Conservation (phyloP, 805 yeast species). For the Ogataea corticis region DNA sequence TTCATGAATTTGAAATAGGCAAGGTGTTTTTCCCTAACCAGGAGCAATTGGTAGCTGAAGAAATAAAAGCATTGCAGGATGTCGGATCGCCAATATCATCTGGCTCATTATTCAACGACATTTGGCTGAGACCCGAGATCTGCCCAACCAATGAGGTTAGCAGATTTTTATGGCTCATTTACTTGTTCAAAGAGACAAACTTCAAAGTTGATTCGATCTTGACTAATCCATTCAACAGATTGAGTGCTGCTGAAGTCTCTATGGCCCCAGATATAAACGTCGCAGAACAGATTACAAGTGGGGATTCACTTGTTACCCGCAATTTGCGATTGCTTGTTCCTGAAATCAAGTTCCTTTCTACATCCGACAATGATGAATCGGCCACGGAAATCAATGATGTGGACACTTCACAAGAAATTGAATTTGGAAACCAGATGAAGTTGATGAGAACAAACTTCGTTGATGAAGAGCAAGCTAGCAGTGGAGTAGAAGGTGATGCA, state of each 20-base stretch:
- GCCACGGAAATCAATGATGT: constrained; percentile 34
- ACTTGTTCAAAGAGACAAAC: constrained; percentile 75
- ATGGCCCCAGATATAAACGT: constrained; percentile 17
- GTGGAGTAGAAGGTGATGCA: constrained; percentile 15
- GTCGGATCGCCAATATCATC: constrained; percentile 14
- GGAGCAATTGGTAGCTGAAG: constrained; percentile 12
- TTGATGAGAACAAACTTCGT: constrained; percentile 38
- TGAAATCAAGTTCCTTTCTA: constrained; percentile 3
- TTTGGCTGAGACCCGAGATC: constrained; percentile 62
- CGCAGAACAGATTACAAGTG: constrained; percentile 24
- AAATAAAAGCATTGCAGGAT: constrained; percentile 12
- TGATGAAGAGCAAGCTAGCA: constrained; percentile 18
- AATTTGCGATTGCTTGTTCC: constrained; percentile 30
- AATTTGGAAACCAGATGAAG: constrained; percentile 50
- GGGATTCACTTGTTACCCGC: constrained; percentile 23
- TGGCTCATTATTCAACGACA: constrained; percentile 63
- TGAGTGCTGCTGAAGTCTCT: constrained; percentile 1
- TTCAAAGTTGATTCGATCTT: constrained; percentile 47
- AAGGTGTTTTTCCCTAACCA: constrained; percentile 28
- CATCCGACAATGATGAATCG: constrained; percentile 7
- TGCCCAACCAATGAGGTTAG: constrained; percentile 67
- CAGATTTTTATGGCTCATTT: constrained; percentile 80
- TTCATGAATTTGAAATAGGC: constrained; percentile 45
- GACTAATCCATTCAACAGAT: constrained; percentile 34
- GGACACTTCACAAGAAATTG: constrained; percentile 50